Evolutionary conservation across 306 rosid genomes (phyloP).

Genomic region (Quercus rubra): DNA sequence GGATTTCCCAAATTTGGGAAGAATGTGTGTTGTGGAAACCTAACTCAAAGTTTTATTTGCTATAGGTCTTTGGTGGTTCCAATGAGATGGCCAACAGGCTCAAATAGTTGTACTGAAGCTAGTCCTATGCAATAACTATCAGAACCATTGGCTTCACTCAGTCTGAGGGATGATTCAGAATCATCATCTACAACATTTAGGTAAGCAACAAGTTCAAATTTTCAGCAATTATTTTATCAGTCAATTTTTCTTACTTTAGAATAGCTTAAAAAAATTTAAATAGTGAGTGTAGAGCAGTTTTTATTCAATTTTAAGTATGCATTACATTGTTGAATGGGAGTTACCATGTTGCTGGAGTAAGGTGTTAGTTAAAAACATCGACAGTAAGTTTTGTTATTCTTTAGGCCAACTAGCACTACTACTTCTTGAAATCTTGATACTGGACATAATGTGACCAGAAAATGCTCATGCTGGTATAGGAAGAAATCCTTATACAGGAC

Average conservation of each 20-base stretch:
- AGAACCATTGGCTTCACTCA: conserved; percentile 9
- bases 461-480: too few relatives aligned
- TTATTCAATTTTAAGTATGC: background rate
- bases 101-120: background rate
- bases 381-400: too few relatives aligned
- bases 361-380: background rate
- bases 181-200: background rate
- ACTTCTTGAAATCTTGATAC: too few relatives aligned
- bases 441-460: too few relatives aligned
- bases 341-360: background rate
- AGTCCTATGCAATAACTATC: conserved; percentile 1
- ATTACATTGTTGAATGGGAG: background rate
- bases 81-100: conserved; percentile 29
- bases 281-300: background rate
- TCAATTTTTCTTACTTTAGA: background rate
- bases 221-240: background rate
- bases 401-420: too few relatives aligned
- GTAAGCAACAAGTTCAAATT: conserved; percentile 6
- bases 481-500: too few relatives aligned
- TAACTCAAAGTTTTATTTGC: background rate
- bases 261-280: background rate
- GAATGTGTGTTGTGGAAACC: background rate
- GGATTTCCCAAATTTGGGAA: background rate
- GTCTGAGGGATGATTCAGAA: background rate
- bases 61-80: conserved; percentile 24